Base-by-base conservation (phyloP, 805 yeast genomes). In the Suhomyces faveliae region DNA sequence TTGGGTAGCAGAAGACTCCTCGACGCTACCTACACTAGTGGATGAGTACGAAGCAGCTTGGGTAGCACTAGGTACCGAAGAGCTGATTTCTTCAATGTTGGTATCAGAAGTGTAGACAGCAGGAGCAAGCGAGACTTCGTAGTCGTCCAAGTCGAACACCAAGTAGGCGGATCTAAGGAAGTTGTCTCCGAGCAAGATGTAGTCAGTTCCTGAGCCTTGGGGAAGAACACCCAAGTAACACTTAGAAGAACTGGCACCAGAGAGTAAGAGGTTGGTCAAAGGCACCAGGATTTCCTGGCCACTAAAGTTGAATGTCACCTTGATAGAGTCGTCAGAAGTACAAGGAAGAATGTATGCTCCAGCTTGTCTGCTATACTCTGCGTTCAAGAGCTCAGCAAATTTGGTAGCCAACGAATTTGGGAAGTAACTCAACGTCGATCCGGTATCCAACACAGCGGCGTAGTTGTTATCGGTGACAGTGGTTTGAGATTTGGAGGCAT, bases 131-230 rank as follows among this genome's bases (percentile, higher is more conserved):
- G 87, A 80, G 33, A 85, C 68, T 56, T 79, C 73, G 41, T 64
- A 66, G 57, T 77, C 77, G 25, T 81, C 87, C 44, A 83, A 65
- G 62, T 86, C 85, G 62, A 77, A 83, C 12, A 83, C 88, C 22
- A 81, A 73, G 61, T 84, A 85, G 2, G 84, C 83, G 48, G 78
- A 74, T 46, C 87, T 72, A 52, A 87, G 65, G 59, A 86, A 78
- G 40, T 78, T 76, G 59, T 84, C 90, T 9, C 94, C 94, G 30
- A 87, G 68, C 46, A 83, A 72, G 13, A 68, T 55, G 47, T 56
- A 56, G 43, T 39, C 45, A 1, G 37, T 33, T 15, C 22, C 15
- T 8, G 25, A 8, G 4, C 40, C 15, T 42, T 53, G 58, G 13
- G 47, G 51, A 24, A 58, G 20, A 15, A 61, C 51, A 1, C 60